Conservation (phyloP, 1,284 basidiomycete genomes). For the Cutaneotrichosporon mucoides region DNA sequence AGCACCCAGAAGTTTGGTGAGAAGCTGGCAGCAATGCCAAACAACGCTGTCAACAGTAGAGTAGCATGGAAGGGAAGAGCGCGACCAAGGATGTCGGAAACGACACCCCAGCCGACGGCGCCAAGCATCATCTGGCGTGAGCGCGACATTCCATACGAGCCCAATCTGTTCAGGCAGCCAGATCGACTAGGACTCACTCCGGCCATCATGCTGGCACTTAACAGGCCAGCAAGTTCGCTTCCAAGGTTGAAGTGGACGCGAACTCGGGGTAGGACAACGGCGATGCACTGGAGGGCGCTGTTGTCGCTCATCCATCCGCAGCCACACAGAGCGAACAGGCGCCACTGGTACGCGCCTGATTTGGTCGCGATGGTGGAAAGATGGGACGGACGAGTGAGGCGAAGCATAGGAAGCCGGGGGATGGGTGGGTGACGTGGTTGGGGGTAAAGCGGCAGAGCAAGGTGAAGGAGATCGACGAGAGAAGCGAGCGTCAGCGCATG, state of each 20-base stretch:
- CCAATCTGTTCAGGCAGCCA: background rate
- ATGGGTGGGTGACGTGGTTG: too few relatives aligned
- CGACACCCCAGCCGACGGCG: constrained; percentile 85
- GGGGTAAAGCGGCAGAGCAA: too few relatives aligned
- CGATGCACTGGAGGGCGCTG: constrained; percentile 49
- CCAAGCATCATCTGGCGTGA: constrained; percentile 88
- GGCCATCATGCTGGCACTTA: constrained; percentile 40
- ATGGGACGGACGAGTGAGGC: background rate
- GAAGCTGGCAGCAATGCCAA: constrained; percentile 77
- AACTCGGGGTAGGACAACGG: constrained; percentile 87
- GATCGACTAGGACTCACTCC: constrained; percentile 52
- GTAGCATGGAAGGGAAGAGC: constrained; percentile 88
- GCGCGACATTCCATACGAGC: too few relatives aligned
- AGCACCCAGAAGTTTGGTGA: constrained; percentile 67
- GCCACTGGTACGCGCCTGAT: constrained; percentile 30
- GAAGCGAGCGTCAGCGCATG: background rate
- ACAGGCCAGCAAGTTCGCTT: constrained; percentile 37
- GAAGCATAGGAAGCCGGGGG: background rate
- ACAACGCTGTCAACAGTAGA: constrained; percentile 80
- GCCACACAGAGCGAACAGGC: constrained; percentile 59
- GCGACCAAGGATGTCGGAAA: constrained; percentile 79
- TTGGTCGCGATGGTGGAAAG: too few relatives aligned
- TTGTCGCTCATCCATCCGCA: constrained; percentile 64
- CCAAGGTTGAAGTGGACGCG: constrained; percentile 70
- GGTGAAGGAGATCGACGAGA: too few relatives aligned